Base-by-base conservation (phyloP, 192 early-diverging fungal genomes). In the Polychytrium aggregatum region DNA sequence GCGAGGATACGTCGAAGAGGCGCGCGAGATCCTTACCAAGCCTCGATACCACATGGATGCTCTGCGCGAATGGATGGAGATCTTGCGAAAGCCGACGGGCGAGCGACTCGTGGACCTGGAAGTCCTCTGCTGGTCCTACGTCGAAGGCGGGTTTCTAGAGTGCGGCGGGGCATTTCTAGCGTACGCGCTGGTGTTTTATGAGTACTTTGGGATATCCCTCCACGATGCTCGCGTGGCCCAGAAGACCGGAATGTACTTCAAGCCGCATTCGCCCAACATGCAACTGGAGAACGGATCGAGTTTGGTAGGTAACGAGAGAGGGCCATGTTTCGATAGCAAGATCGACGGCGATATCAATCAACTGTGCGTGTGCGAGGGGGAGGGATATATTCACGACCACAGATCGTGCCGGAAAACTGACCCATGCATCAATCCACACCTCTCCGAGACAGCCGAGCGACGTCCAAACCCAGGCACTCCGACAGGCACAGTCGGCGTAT, bases 41-140 rank as follows among this genome's bases (percentile, higher is more conserved):
- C 57, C 46, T n/a, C 37, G 51, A n/a, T 75, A 66, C 55, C 71
- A 68, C 68, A 55, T 50, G 35, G 60, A 55, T 0, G 51, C 67
- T 35, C 50, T 58, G 21, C 47, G 53, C 17, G 54, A 56, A 36
- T 57, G 51, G 62, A 14, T 47, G 14, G 56, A 53, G 25, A 37
- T 59, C 3, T 59, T 52, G 6, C 22, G 41, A 41, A 50, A 58
- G 0, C 56, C 59, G 16, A 58, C 46, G 0, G 90, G 84, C 28
- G 93, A 94, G 56, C 44, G 86, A 11, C 69, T 97, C 27, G 88
- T 97, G 14, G 93, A 97, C 60, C 62, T 66, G n/a, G 81, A 86
- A 48, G 72, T 94, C 22, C 57, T 97, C 27, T 74, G 70, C 48
- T 97, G 87, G 85, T 57, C 90, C 16, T 93, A 92, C 31, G 52